These are phyloP conservation scores for Hansfordia pulvinata DNA, from an alignment of 2,329 filamentous ascomycete genomes.

Conservation along the genomic window DNA sequence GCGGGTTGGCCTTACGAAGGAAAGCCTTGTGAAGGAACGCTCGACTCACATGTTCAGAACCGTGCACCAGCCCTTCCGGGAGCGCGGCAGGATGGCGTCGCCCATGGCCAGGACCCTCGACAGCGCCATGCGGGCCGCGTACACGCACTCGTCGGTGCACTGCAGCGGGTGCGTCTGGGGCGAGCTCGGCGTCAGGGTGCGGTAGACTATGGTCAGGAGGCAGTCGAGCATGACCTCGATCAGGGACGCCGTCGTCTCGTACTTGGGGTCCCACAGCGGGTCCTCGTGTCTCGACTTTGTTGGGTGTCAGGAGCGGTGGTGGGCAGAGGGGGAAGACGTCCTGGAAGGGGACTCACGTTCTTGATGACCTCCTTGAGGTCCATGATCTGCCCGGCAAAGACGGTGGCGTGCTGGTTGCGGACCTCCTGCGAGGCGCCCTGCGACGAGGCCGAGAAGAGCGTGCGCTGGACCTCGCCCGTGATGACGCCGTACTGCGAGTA, in stretches of 20 bases:
- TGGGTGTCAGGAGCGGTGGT: conserved; percentile 1
- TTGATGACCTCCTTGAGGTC: conserved; percentile 6
- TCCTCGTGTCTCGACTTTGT: conserved; percentile 3
- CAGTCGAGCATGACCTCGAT: conserved; percentile 5
- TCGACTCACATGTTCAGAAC: conserved; percentile 12
- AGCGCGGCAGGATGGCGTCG: conserved; percentile 3
- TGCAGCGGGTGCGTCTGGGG: conserved; percentile 9
- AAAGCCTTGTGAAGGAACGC: conserved; percentile 1
- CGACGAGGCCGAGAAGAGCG: conserved; percentile 11
- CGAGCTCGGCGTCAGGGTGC: conserved; percentile 4
- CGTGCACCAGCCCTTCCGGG: conserved; percentile 4
- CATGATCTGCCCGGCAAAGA: conserved; percentile 7
- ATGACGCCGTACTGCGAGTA: conserved; percentile 10
- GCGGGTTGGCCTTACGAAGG: conserved; percentile 2
- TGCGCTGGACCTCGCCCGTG: conserved; percentile 12
- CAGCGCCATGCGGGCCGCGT: conserved; percentile 9
- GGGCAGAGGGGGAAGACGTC: neutral
- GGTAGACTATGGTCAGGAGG: conserved; percentile 7
- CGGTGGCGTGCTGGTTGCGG: conserved; percentile 7
- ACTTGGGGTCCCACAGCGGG: conserved; percentile 4
- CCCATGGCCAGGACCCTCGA: conserved; percentile 7
- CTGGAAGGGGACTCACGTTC: conserved; percentile 5
- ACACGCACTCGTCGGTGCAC: conserved; percentile 12
- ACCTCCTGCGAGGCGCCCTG: conserved; percentile 8
- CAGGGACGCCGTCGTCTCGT: conserved; percentile 1